These are phyloP conservation scores for Ganoderma meredithae DNA, from an alignment of 1,284 basidiomycete genomes.

Conservation along the genomic window DNA sequence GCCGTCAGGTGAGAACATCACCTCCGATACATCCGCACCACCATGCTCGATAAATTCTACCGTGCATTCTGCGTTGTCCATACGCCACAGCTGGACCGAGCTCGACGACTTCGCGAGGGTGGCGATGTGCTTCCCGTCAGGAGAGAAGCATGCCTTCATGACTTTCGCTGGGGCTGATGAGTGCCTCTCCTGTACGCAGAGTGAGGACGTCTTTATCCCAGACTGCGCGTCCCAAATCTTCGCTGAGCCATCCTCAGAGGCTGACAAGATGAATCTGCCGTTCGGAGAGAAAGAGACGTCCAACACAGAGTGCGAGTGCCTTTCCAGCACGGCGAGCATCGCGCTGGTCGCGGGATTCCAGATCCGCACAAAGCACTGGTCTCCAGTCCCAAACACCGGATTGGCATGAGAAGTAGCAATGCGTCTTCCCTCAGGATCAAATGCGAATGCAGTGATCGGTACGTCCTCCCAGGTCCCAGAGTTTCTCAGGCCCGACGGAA, in stretches of 20 bases:
- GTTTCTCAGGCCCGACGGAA: not conserved
- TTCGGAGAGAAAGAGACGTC: not conserved
- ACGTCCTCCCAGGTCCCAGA: too few species aligned
- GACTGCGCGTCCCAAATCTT: not conserved
- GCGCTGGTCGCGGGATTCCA: not conserved
- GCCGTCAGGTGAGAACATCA: not conserved
- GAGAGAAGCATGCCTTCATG: not conserved
- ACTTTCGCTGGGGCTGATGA: not conserved
- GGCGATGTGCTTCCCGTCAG: not conserved
- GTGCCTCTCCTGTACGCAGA: not conserved
- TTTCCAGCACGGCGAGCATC: not conserved
- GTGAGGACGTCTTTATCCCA: not conserved
- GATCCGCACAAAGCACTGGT: not conserved
- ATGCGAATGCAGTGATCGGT: not conserved
- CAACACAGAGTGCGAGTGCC: not conserved
- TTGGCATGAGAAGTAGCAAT: not conserved
- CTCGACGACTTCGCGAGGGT: not conserved
- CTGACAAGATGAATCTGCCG: not conserved
- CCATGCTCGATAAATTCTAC: not conserved
- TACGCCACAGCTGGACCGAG: not conserved
- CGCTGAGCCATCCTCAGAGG: not conserved
- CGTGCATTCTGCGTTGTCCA: not conserved
- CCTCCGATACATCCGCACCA: not conserved
- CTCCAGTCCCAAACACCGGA: not conserved
- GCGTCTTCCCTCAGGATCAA: not conserved